These are phyloP conservation scores for Penicillium sp. DNA, from an alignment of 2,329 filamentous ascomycete genomes.

Conservation along the genomic window DNA sequence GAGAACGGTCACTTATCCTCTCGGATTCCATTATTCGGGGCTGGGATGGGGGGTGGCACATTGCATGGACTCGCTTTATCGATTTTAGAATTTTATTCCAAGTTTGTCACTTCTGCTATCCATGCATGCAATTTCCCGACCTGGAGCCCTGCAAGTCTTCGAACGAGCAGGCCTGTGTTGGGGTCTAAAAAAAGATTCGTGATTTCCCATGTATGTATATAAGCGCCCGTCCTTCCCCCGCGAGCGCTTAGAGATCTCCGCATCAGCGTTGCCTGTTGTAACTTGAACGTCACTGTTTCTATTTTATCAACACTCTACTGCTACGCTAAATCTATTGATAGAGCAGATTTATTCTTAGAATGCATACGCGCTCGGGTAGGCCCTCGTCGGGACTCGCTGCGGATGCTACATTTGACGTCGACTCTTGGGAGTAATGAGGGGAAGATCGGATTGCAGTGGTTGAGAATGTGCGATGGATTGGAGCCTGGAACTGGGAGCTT, in stretches of 20 bases:
- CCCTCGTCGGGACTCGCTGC: not conserved
- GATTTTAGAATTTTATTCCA: not conserved
- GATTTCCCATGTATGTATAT: conserved; percentile 16
- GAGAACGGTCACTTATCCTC: conserved; percentile 15
- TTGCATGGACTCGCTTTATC: not conserved
- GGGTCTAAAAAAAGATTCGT: conserved; percentile 16
- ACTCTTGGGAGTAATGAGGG: not conserved
- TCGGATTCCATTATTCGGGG: not conserved
- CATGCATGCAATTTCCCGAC: conserved; percentile 20
- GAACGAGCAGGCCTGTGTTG: not conserved
- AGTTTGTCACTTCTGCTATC: not conserved
- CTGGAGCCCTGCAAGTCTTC: not conserved
- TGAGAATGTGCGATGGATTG: not conserved
- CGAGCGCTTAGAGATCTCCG: conserved; percentile 15
- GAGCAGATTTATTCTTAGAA: not conserved
- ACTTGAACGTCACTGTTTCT: not conserved
- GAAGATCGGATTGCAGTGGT: not conserved
- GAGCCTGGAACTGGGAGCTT: not conserved
- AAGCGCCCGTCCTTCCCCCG: conserved; percentile 16
- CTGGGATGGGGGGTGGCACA: not conserved
- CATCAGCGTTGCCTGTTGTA: not conserved
- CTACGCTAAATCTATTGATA: conserved; percentile 11
- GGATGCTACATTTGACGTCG: not conserved
- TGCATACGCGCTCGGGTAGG: not conserved
- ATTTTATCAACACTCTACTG: not conserved